Conservation (phyloP, 352 stramenopile species). For the Phytophthora multivora region DNA sequence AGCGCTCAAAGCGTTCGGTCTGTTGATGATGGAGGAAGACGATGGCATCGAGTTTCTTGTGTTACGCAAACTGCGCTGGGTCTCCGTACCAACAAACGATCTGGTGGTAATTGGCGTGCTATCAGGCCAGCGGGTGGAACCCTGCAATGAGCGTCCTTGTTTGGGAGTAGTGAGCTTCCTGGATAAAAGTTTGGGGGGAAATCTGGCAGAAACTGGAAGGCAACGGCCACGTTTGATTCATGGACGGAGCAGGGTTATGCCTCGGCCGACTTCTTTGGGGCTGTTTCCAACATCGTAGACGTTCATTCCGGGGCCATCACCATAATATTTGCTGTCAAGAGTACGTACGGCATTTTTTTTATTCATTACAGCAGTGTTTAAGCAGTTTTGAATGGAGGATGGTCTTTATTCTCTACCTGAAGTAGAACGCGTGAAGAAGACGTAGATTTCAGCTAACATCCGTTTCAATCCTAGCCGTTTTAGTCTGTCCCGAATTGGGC, state of each 20-base stretch:
- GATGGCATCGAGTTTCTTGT: slow-evolving; percentile 18
- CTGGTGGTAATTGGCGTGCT: slow-evolving; percentile 21
- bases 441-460: neutral
- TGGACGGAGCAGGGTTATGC: slow-evolving; percentile 18
- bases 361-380: too few relatives aligned
- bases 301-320: neutral
- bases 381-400: too few relatives aligned
- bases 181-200: slow-evolving; percentile 6
- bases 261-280: neutral
- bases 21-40: slow-evolving; percentile 24
- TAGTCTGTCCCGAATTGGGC: neutral
- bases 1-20: slow-evolving; percentile 20
- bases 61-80: slow-evolving; percentile 21
- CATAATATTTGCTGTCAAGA: too few relatives aligned
- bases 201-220: slow-evolving; percentile 12
- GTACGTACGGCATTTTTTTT: too few relatives aligned
- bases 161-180: slow-evolving; percentile 17
- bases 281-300: slow-evolving; percentile 6
- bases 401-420: too few relatives aligned
- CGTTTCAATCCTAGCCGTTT: neutral
- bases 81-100: slow-evolving; percentile 1
- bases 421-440: too few relatives aligned
- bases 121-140: slow-evolving; percentile 7
- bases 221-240: slow-evolving; percentile 17
- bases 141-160: slow-evolving; percentile 15